Evolutionary conservation across 345 rosid species (phyloP).

Genomic region (Cardamine resedifolia): DNA sequence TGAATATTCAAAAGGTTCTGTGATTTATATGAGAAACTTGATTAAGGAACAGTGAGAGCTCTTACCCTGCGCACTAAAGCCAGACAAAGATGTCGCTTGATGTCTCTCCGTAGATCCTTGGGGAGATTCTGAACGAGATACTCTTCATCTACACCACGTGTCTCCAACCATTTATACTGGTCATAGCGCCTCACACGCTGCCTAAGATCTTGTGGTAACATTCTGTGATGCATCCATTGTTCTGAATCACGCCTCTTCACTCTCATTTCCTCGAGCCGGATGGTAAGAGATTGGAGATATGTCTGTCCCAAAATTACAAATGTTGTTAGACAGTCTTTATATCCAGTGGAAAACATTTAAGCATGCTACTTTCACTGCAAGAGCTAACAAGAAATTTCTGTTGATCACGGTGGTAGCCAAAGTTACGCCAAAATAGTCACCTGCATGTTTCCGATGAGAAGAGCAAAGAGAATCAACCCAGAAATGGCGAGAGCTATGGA

Average conservation of each 20-base stretch:
- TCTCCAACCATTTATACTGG: constrained; percentile 95
- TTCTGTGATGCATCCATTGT: constrained; percentile 97
- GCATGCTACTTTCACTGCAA: neutral
- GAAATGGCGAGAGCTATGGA: constrained; percentile 75
- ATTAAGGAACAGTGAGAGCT: neutral
- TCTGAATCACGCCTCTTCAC: constrained; percentile 96
- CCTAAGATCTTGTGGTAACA: constrained; percentile 80
- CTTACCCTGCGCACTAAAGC: constrained; percentile 89
- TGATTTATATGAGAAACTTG: neutral
- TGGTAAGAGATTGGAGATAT: constrained; percentile 91
- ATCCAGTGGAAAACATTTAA: too few relatives aligned
- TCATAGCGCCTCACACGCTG: constrained; percentile 91
- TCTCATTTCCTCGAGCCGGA: constrained; percentile 96
- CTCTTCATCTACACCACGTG: constrained; percentile 95
- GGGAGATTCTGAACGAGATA: constrained; percentile 74
- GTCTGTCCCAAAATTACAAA: constrained; percentile 51
- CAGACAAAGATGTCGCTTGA: constrained; percentile 89
- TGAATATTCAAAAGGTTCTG: neutral
- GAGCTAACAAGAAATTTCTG: neutral
- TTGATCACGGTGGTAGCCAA: constrained; percentile 47
- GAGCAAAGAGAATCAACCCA: constrained; percentile 92
- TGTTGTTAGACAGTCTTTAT: constrained; percentile 24
- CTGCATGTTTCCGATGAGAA: constrained; percentile 98
- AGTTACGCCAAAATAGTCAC: constrained; percentile 41
- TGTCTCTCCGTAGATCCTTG: constrained; percentile 91